Evolutionary conservation across 805 yeast genomes (phyloP), one percentile per base, ranked within the genome.

Genomic region (Candida loeiensis): DNA sequence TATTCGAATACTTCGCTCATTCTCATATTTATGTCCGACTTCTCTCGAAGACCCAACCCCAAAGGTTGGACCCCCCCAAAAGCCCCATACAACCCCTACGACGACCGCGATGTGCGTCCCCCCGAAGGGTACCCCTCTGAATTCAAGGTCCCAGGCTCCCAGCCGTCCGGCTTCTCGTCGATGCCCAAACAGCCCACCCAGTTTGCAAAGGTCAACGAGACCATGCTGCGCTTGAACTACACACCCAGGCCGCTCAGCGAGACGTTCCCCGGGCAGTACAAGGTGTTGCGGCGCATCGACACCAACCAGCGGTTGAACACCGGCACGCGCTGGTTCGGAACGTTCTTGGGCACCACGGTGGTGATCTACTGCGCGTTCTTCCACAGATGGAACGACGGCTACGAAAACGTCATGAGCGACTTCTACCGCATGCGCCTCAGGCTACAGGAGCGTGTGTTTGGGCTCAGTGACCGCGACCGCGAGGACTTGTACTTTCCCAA

Each of bases 71-170:
- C 74, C 0, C 85, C 80, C 1, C 95, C 95, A 7, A 77, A 73
- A 46, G 91, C 90, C 1, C 93, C 93, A 1, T 87, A 85, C 56
- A 86, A 86, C 51, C 95, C 95, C 5, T 87, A 80, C 53, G 95
- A 86, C 54, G 84, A 90, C 0, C 62, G 75, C 1, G 95, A 86
- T 54, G 56, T 66, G 29, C 69, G 95, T 34, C 95, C 95, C 0
- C 76, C 95, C 0, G 80, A 80, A 54, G 95, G 95, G 2, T 86
- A 87, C 48, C 95, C 95, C 1, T 80, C 89, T 18, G 95, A 86
- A 57, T 87, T 73, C 64, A 70, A 75, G 42, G 62, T 80, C 1
- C 91, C 93, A 0, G 81, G 85, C 1, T 66, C 69, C 30, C 69
- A 76, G 22, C 79, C 84, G 19, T 57, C 61, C 14, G 74, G 73